phyloP scores from a whole-genome alignment of 2,329 filamentous ascomycete species.

The Rutstroemia sp. region DNA sequence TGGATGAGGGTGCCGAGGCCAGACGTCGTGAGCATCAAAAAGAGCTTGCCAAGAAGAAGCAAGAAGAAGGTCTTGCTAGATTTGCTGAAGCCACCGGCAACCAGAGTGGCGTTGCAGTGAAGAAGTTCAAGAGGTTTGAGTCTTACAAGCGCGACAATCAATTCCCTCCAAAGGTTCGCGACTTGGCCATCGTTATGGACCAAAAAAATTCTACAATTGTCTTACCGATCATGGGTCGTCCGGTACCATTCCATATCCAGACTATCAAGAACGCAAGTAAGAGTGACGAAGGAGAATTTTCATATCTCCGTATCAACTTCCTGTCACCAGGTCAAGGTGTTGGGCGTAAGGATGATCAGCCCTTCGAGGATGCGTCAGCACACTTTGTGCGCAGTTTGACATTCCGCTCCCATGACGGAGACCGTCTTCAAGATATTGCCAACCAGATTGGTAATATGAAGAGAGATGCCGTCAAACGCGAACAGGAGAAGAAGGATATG shows the following conservation, averaged over 20 bases:
- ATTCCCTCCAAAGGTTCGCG: conserved; percentile 73
- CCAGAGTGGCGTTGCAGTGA: conserved; percentile 84
- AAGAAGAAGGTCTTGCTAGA: conserved; percentile 75
- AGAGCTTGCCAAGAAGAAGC: conserved; percentile 79
- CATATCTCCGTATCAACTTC: conserved; percentile 94
- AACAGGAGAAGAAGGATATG: conserved; percentile 99
- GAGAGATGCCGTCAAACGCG: conserved; percentile 82
- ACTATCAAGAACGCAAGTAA: conserved; percentile 99
- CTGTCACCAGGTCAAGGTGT: conserved; percentile 95
- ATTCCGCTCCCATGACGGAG: conserved; percentile 83
- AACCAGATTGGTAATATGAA: conserved; percentile 94
- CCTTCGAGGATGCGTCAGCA: conserved; percentile 91
- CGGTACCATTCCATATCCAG: conserved; percentile 94
- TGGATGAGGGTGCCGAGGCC: conserved; percentile 84
- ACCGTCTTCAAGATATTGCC: conserved; percentile 83
- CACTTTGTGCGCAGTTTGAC: conserved; percentile 96
- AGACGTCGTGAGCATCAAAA: conserved; percentile 88
- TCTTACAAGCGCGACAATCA: conserved; percentile 98
- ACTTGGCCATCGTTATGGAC: conserved; percentile 85
- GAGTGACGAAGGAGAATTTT: conserved; percentile 90
- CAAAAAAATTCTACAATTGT: conserved; percentile 84
- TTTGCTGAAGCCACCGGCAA: conserved; percentile 81
- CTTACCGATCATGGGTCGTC: conserved; percentile 92
- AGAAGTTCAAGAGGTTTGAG: conserved; percentile 98
- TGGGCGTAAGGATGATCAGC: conserved; percentile 92